Evolutionary conservation across 2,329 filamentous ascomycete species (phyloP), one percentile per base, ranked within the genome.

Genomic region (Thyridium curvatum): DNA sequence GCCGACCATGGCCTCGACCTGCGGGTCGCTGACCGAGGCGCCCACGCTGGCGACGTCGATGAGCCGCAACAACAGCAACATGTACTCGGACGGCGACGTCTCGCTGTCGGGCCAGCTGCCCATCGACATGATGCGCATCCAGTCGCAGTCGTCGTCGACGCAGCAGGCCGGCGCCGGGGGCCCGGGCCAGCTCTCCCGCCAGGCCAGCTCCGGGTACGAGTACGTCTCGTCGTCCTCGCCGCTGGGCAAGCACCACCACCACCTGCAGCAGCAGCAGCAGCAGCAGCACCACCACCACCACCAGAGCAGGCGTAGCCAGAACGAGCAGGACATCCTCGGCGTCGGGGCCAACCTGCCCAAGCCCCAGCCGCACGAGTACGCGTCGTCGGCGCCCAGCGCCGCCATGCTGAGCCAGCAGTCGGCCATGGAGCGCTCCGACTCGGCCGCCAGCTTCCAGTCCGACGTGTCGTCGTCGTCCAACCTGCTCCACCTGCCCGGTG

Each of bases 371-470:
- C 51, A 61, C 7, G 55, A 53, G 15, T 66, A 64, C 39, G 42
- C 53, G 6, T 41, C 49, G 8, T 50, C 53, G 9, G 44, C 53
- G 2, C 49, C 21, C 21, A 26, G 21, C 21, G 10, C 6, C 21
- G 21, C 21, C 52, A 7, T 43, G 62, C 13, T 45, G 5, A 34
- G 42, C 21, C 39, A 45, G 8, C 59, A 62, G 1, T 48, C 57
- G 8, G 52, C 59, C 26, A 72, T 74, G 70, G 61, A 69, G 42
- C 61, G 68, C 15, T 68, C 66, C 7, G 45, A 54, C 16, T 73
- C 69, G 3, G 32, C 35, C 12, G 39, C 43, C 28, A 44, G 40
- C 21, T 26, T 26, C 10, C 21, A 26, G 16, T 41, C 39, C 14
- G 30, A n/a, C n/a, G n/a, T n/a, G n/a, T n/a, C n/a, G n/a, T n/a